phyloP scores from a whole-genome alignment of 768 basidiomycete species.

The Mrakia gelida region DNA sequence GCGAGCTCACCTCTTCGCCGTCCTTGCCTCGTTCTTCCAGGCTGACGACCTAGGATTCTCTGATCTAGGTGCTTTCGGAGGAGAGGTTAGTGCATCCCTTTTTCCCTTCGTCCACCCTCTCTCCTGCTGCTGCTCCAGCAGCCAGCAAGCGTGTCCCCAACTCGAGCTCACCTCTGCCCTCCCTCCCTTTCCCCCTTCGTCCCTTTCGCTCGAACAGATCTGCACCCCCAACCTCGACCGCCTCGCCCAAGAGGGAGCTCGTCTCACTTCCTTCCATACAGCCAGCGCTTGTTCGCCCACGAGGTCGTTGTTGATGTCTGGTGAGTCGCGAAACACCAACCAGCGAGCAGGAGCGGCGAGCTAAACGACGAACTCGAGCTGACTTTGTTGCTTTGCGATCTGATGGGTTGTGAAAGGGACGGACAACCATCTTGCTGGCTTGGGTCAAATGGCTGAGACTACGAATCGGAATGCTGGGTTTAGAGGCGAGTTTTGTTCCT shows the following conservation, averaged over 20 bases:
- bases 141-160: not conserved
- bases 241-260: conserved; percentile 35
- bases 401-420: not conserved
- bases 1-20: not conserved
- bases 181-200: not conserved
- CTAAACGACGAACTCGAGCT: not conserved
- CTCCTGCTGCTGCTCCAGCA: not conserved
- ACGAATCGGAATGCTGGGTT: not conserved
- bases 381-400: not conserved
- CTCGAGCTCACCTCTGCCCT: not conserved
- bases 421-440: conserved; percentile 24
- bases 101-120: too few species aligned
- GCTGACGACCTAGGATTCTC: conserved; percentile 38
- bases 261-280: conserved; percentile 35
- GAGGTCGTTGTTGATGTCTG: conserved; percentile 3
- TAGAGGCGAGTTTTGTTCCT: not conserved
- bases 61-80: conserved; percentile 37
- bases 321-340: not conserved
- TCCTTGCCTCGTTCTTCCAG: not conserved
- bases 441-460: conserved; percentile 20
- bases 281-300: conserved; percentile 29
- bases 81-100: conserved; percentile 28
- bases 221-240: conserved; percentile 39
- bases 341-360: not conserved
- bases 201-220: conserved; percentile 24